These are phyloP conservation scores for Hyphodiscus sp. DNA, from an alignment of 2,329 filamentous ascomycete species.

Conservation along the genomic window DNA sequence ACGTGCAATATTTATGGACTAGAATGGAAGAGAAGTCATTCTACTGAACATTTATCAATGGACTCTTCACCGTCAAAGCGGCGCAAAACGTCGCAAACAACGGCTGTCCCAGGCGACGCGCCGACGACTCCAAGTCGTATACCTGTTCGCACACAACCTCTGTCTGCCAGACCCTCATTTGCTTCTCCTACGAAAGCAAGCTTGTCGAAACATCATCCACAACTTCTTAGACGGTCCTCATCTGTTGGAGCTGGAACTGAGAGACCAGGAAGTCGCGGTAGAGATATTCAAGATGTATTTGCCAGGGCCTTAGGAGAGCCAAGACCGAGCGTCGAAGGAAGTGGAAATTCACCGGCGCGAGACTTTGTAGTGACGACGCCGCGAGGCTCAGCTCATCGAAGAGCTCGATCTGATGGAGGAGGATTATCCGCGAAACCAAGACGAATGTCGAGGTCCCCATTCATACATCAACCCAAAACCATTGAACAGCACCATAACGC, in stretches of 20 bases:
- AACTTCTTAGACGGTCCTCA: slow-evolving; percentile 41
- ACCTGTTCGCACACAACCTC: slow-evolving; percentile 23
- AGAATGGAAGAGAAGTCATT: background rate
- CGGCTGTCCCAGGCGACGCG: slow-evolving; percentile 36
- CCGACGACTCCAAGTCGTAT: slow-evolving; percentile 34
- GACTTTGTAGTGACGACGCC: background rate
- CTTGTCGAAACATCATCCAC: slow-evolving; percentile 53
- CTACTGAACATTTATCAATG: slow-evolving; percentile 31
- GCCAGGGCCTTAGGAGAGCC: slow-evolving; percentile 19
- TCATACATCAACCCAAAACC: slow-evolving; percentile 10
- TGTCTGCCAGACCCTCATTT: slow-evolving; percentile 47
- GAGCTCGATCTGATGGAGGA: slow-evolving; percentile 14
- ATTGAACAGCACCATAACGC: background rate
- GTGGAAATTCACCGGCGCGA: background rate
- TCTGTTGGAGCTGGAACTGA: slow-evolving; percentile 32
- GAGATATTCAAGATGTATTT: slow-evolving; percentile 28
- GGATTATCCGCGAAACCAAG: slow-evolving; percentile 23
- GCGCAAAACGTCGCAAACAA: slow-evolving; percentile 54
- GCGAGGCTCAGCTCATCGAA: background rate
- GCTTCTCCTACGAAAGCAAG: slow-evolving; percentile 62
- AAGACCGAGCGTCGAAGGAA: background rate
- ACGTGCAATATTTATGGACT: background rate
- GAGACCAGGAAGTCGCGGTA: slow-evolving; percentile 25
- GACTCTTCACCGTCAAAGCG: slow-evolving; percentile 57
- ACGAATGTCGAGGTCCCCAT: slow-evolving; percentile 24